phyloP scores from a whole-genome alignment of 1,284 basidiomycete species.

The Takashimella koratensis region DNA sequence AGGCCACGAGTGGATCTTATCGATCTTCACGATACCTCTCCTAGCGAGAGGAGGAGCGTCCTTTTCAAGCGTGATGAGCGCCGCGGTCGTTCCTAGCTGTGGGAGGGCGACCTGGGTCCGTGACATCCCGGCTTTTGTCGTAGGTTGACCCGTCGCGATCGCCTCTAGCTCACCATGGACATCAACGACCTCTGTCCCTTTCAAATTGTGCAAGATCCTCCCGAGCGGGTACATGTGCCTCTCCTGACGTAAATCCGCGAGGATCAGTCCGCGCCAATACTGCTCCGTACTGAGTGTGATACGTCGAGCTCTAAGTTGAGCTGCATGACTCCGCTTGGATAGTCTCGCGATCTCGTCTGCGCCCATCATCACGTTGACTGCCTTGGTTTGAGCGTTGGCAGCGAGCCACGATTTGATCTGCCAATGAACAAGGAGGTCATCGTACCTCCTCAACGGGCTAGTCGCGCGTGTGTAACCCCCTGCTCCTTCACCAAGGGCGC shows the following conservation, averaged over 20 bases:
- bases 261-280: background rate
- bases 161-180: background rate
- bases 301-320: background rate
- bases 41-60: background rate
- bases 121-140: background rate
- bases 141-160: background rate
- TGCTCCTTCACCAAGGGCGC: constrained; percentile 53
- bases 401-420: constrained; percentile 78
- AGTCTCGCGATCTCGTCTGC: too few relatives aligned
- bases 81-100: background rate
- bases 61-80: background rate
- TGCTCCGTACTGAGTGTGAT: background rate
- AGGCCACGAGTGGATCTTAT: background rate
- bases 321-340: background rate
- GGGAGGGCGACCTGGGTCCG: background rate
- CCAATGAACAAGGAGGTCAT: constrained; percentile 86
- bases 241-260: background rate
- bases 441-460: constrained; percentile 80
- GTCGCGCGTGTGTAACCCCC: constrained; percentile 78
- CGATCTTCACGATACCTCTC: background rate
- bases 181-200: background rate
- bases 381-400: too few relatives aligned
- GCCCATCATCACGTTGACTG: too few relatives aligned
- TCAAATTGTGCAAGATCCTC: background rate
- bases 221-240: background rate